Conservation (phyloP, 176 grass and related monocot genomes). For the Musa beccarii region DNA sequence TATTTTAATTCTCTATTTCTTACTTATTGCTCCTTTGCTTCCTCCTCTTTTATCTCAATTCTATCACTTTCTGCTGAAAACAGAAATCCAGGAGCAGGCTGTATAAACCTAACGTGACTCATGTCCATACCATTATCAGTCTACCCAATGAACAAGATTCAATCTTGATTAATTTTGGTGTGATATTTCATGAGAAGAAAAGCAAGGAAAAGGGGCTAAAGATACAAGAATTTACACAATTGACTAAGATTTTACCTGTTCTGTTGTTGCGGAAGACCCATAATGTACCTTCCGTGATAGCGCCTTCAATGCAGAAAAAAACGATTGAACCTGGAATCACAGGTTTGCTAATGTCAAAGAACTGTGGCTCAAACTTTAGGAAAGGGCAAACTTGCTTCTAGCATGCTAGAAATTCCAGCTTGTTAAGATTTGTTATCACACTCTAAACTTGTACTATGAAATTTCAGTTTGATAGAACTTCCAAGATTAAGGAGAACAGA, state of each 20-base stretch:
- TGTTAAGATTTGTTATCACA: neutral
- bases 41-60: neutral
- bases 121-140: too few relatives aligned
- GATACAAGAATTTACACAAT: too few relatives aligned
- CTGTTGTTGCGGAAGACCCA: slow-evolving; percentile 75
- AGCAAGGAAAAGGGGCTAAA: neutral
- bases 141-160: too few relatives aligned
- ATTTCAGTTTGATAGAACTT: neutral
- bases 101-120: too few relatives aligned
- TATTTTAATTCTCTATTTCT: neutral
- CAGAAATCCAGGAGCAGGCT: neutral
- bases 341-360: slow-evolving; percentile 19
- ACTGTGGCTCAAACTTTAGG: neutral
- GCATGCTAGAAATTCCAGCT: neutral
- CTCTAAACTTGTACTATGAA: neutral
- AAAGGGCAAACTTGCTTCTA: neutral
- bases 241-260: slow-evolving; percentile 49
- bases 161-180: too few relatives aligned
- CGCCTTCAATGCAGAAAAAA: slow-evolving; percentile 80
- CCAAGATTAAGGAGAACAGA: slow-evolving; percentile 1
- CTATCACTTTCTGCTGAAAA: neutral
- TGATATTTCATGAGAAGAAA: neutral
- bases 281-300: slow-evolving; percentile 87
- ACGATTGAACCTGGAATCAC: slow-evolving; percentile 75
- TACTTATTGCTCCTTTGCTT: neutral